Evolutionary conservation across 2,329 filamentous ascomycete species (phyloP).

Genomic region (Juglanconis oblonga): DNA sequence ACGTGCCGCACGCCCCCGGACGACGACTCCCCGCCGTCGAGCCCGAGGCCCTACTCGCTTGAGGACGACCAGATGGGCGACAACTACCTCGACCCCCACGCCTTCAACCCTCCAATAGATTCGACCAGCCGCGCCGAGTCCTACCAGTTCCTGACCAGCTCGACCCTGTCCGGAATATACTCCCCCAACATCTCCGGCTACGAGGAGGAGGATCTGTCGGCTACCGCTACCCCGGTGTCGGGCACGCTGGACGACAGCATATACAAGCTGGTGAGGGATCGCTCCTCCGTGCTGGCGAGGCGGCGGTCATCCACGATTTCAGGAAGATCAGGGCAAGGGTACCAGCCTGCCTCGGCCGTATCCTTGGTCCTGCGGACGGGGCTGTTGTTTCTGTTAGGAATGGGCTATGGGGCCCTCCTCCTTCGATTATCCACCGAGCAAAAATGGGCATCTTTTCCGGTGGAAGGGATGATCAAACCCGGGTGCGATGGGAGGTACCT

Average conservation of each 20-base stretch:
- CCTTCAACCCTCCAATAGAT: slow-evolving; percentile 22
- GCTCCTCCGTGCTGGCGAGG: slow-evolving; percentile 29
- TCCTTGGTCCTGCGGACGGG: slow-evolving; percentile 56
- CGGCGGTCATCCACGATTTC: slow-evolving; percentile 34
- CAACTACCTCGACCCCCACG: slow-evolving; percentile 33
- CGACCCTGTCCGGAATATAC: slow-evolving; percentile 91
- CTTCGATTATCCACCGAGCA: slow-evolving; percentile 73
- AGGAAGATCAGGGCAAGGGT: slow-evolving; percentile 13
- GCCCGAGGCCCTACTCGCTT: slow-evolving; percentile 42
- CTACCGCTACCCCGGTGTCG: slow-evolving; percentile 46
- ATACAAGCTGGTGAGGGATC: slow-evolving; percentile 42
- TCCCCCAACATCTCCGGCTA: slow-evolving; percentile 58
- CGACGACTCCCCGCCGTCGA: slow-evolving; percentile 25
- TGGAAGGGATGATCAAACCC: slow-evolving; percentile 42
- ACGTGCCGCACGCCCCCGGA: slow-evolving; percentile 43
- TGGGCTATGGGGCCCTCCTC: slow-evolving; percentile 79
- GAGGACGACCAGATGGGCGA: slow-evolving; percentile 45
- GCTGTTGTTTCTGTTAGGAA: slow-evolving; percentile 74
- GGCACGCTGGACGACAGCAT: slow-evolving; percentile 42
- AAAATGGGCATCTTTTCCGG: slow-evolving; percentile 59
- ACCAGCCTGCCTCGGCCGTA: slow-evolving; percentile 31
- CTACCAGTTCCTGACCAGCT: slow-evolving; percentile 80
- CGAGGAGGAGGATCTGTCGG: slow-evolving; percentile 43
- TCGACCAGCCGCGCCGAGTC: slow-evolving; percentile 70
- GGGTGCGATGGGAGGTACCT: slow-evolving; percentile 64